Evolutionary conservation across 352 stramenopile genomes (phyloP).

Genomic region (Phytophthora cactorum): DNA sequence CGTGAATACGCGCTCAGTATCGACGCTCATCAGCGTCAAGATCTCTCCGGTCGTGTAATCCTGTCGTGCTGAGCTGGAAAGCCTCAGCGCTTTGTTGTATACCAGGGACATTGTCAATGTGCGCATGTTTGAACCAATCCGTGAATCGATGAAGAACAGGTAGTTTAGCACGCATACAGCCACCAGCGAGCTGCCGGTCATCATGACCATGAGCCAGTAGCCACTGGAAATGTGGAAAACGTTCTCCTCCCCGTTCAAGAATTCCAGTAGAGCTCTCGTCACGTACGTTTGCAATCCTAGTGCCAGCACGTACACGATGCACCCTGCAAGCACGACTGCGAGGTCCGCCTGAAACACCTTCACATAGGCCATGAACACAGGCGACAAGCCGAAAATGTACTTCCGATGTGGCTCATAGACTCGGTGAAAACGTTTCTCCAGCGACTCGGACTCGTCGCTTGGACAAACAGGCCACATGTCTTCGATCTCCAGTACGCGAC

Average conservation of each 20-base stretch:
- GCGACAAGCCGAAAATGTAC: constrained; percentile 17
- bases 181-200: constrained; percentile 22
- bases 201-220: constrained; percentile 34
- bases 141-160: constrained; percentile 32
- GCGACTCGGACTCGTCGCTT: constrained; percentile 20
- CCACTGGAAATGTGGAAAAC: constrained; percentile 32
- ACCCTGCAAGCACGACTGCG: constrained; percentile 8
- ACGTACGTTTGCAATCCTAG: constrained; percentile 33
- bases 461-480: constrained; percentile 39
- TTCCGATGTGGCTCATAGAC: constrained; percentile 18
- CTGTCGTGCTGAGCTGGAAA: constrained; percentile 44
- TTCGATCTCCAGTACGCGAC: constrained; percentile 33
- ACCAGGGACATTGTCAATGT: constrained; percentile 42
- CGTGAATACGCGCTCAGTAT: constrained; percentile 43
- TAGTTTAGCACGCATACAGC: constrained; percentile 37
- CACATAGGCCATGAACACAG: constrained; percentile 16
- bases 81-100: constrained; percentile 64
- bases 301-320: constrained; percentile 30
- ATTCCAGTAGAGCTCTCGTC: constrained; percentile 25
- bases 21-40: constrained; percentile 46
- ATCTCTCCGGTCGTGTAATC: constrained; percentile 43
- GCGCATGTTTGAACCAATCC: constrained; percentile 43
- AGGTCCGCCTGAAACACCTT: constrained; percentile 17
- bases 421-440: constrained; percentile 22
- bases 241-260: constrained; percentile 32